Percentiles rank a stretch among this genome's conserved stretches.
phyloP scores from a whole-genome alignment of 2,329 filamentous ascomycete species.

The Cercospora beticola region DNA sequence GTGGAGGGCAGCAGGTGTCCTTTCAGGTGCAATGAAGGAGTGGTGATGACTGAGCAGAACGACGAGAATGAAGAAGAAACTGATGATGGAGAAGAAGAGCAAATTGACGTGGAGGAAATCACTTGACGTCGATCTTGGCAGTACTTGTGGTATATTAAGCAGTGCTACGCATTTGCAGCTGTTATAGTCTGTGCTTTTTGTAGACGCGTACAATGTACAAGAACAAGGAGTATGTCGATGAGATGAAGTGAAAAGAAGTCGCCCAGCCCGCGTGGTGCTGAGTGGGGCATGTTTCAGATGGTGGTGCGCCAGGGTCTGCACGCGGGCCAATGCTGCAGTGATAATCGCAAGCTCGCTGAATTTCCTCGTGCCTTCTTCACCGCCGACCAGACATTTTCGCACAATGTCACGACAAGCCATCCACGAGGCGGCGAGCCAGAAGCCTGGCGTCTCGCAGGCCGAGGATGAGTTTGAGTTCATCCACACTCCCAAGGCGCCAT shows the following conservation, averaged over 20 bases:
- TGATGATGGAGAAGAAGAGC: not conserved
- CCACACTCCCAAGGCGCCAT: slow-evolving; percentile 57
- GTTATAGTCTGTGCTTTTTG: not conserved
- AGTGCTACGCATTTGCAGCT: not conserved
- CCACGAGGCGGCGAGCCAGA: slow-evolving; percentile 5
- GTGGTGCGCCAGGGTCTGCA: not conserved
- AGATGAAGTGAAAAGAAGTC: not conserved
- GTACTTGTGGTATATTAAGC: not conserved
- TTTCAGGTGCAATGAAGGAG: not conserved
- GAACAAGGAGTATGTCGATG: not conserved
- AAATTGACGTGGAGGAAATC: not conserved
- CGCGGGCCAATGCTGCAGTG: not conserved
- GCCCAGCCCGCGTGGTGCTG: not conserved
- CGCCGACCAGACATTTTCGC: not conserved
- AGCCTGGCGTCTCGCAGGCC: slow-evolving; percentile 33
- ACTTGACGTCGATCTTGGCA: not conserved
- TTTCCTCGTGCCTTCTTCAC: not conserved
- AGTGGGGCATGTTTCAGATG: slow-evolving; percentile 2
- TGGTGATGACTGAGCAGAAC: not conserved
- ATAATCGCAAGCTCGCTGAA: not conserved
- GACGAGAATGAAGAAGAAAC: not conserved
- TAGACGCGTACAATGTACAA: not conserved
- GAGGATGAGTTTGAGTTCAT: slow-evolving; percentile 66
- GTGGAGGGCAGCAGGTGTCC: not conserved
- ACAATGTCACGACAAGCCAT: slow-evolving; percentile 5